These are phyloP conservation scores for Dimocarpus longan DNA, from an alignment of 345 rosid genomes.

Conservation along the genomic window DNA sequence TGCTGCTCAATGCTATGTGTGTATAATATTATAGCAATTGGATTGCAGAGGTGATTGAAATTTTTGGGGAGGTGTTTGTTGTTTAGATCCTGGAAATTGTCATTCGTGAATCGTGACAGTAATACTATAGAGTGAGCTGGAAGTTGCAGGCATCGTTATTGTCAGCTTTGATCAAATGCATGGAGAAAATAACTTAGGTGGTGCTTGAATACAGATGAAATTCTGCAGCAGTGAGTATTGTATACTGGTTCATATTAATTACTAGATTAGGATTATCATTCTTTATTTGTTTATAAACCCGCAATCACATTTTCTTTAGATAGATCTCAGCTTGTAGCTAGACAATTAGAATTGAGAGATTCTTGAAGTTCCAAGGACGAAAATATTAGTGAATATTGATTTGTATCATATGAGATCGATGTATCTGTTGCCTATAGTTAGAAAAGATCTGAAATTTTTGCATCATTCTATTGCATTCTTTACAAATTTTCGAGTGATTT, in stretches of 20 bases:
- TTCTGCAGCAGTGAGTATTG: constrained; percentile 4
- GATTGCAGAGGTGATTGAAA: not conserved
- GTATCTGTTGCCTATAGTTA: constrained; percentile 5
- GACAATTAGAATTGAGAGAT: constrained; percentile 1
- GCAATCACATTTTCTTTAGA: not conserved
- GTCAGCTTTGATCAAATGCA: not conserved
- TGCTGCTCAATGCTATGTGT: constrained; percentile 78
- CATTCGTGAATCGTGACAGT: not conserved
- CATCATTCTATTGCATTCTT: not conserved
- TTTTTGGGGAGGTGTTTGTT: not conserved
- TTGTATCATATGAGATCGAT: not conserved
- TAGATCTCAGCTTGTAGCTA: constrained; percentile 11
- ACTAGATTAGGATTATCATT: constrained; percentile 25
- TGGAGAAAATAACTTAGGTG: constrained; percentile 9
- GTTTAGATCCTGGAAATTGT: constrained; percentile 8
- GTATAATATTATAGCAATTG: constrained; percentile 29
- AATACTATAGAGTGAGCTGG: constrained; percentile 7
- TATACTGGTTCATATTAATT: constrained; percentile 6
- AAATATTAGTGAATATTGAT: not conserved
- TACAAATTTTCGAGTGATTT: not conserved
- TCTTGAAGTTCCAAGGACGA: not conserved
- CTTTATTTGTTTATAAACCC: constrained; percentile 34
- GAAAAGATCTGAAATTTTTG: not conserved
- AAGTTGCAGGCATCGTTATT: not conserved
- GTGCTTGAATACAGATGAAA: constrained; percentile 14